phyloP scores from a whole-genome alignment of 192 early-diverging fungal species.

The Mortierella hygrophila region DNA sequence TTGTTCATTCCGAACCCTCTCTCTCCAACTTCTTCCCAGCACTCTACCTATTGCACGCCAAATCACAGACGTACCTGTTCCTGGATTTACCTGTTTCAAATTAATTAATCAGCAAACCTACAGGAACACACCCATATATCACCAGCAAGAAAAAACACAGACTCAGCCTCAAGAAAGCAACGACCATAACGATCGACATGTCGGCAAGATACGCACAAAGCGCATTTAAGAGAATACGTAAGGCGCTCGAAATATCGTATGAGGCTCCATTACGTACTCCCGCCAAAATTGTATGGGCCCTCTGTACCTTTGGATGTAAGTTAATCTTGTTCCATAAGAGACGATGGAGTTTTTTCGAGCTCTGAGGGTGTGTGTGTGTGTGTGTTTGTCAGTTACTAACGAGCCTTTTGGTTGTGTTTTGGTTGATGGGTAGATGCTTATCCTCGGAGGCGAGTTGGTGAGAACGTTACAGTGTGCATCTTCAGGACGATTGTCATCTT shows the following conservation, averaged over 20 bases:
- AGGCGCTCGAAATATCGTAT: not conserved
- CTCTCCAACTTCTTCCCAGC: not conserved
- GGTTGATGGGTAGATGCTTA: conserved; percentile 12
- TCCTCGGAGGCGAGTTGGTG: conserved; percentile 29
- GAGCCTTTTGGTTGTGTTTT: not conserved
- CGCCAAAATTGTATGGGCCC: conserved; percentile 13
- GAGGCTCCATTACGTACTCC: not conserved
- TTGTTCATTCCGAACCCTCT: not conserved
- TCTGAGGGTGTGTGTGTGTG: not conserved
- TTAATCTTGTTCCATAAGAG: not conserved
- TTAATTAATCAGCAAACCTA: not conserved
- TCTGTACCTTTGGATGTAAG: conserved; percentile 41
- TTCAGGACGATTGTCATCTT: conserved; percentile 14
- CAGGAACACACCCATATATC: not conserved
- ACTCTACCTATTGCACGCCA: not conserved
- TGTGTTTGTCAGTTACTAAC: no score
- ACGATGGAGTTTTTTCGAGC: not conserved
- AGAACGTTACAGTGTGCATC: conserved; percentile 31
- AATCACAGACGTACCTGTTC: not conserved
- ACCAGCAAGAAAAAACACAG: not conserved
- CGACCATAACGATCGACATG: not conserved
- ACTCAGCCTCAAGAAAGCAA: not conserved
- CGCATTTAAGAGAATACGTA: not conserved
- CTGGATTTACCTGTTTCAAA: not conserved
- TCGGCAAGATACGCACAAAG: not conserved